Evolutionary conservation across 2,329 filamentous ascomycete species (phyloP), one percentile per base, ranked within the genome.

Genomic region (Setomelanomma holmii): DNA sequence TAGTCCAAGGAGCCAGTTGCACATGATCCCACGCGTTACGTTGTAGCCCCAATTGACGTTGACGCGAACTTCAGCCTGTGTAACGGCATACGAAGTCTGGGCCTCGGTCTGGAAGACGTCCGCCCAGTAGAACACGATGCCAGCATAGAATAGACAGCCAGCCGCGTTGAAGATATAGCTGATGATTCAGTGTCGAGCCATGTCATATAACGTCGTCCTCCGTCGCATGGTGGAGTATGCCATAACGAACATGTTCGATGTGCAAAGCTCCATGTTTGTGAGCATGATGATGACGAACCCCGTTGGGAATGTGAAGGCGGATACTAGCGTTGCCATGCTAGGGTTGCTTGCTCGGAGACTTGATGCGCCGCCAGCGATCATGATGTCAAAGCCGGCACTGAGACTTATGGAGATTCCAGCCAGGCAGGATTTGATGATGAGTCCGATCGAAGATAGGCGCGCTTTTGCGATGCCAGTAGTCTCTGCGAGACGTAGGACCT

Each of bases 401-500:
- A 69, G 66, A 42, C 75, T 72, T 11, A 73, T 68, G 19, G 72
- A 72, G 35, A 72, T 61, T 27, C 62, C 65, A 10, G 61, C 67
- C 2, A 67, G 59, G 7, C 66, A 55, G 16, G 72, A 71, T 48
- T 75, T 72, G 53, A 75, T 63, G 44, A 50, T 56, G 38, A 66
- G 65, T 35, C 74, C 55, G 40, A 73, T 68, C 51, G 66, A 65
- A 49, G 58, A 64, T 44, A 75, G 42, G n/a, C 63, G 45, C 10
- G 60, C 30, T 52, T 59, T 61, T 14, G 55, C 56, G 16, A 61
- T 41, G 16, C 53, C 56, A 16, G 56, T 50, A 34, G 49, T 38
- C 24, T 55, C 47, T 2, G 48, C 39, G 4, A 61, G 53, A 12
- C 47, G 44, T 14, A 55, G 46, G 34, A 53, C 57, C 43, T 61